Base-by-base conservation (phyloP, 163 green algal genomes). In the Botryococcus braunii region DNA sequence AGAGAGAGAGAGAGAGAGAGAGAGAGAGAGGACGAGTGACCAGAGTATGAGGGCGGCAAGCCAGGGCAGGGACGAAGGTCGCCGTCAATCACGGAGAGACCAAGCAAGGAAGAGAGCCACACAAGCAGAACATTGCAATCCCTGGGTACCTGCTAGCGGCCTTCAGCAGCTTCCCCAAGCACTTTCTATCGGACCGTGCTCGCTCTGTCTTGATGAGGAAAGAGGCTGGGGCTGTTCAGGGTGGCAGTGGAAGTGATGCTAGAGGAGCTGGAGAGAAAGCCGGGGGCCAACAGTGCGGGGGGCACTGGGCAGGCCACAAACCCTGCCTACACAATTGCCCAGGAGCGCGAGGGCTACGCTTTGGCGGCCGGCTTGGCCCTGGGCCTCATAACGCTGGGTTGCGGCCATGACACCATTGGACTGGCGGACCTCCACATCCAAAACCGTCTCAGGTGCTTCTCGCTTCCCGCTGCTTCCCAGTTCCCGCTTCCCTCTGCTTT, bases 211-310 rank as follows among this genome's bases (percentile, higher is more conserved):
- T n/a, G n/a, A n/a, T n/a, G n/a, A n/a, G n/a, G n/a, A n/a, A n/a
- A n/a, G n/a, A n/a, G n/a, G n/a, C n/a, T n/a, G n/a, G n/a, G n/a
- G 8, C 4, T 55, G 8, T 63, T 52, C 79, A 81, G 78, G 68
- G 78, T 92, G 32, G 95, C 95, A 76, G 83, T 82, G 0, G 91
- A 96, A 69, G 88, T 89, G 5, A 76, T 98, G 79, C 69, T 97
- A 31, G 78, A 90, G 36, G 89, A 96, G 80, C 88, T 96, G 29
- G 75, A 78, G 32, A 70, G 86, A 29, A 72, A 79, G 9, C 82
- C 86, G 1, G 82, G 78, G 21, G 74, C 71, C 7, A 66, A 58
- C n/a, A 60, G 72, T 32, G 47, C 68, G 25, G 66, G 60, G 36
- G 70, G 73, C 55, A 61, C 25, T 36, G 31, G 38, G 46, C 37